Percentiles rank a stretch among this genome's conserved stretches.
Evolutionary conservation across 2,329 filamentous ascomycete genomes (phyloP).

Genomic region (Rachicladosporium sp.): DNA sequence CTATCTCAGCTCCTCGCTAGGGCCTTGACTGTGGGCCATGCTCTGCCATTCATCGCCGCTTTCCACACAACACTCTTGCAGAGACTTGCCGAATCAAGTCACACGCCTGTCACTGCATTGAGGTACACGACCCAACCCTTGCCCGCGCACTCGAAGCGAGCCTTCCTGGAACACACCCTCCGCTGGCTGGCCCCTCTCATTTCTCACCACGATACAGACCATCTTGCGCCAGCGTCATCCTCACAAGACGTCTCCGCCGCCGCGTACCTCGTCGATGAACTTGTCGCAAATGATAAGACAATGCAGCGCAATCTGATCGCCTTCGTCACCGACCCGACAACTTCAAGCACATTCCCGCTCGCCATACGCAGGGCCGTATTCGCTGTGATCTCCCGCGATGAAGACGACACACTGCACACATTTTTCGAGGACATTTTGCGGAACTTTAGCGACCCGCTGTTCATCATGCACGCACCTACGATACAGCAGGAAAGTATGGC

Average conservation of each 20-base stretch:
- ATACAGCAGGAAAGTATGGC: constrained; percentile 80
- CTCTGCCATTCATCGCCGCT: constrained; percentile 16
- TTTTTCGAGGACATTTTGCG: constrained; percentile 57
- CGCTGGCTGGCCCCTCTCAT: constrained; percentile 11
- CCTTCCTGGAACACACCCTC: constrained; percentile 27
- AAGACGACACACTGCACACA: constrained; percentile 29
- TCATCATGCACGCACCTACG: constrained; percentile 73
- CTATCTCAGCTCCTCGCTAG: constrained; percentile 37
- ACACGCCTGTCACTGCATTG: no score
- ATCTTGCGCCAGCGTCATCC: not conserved
- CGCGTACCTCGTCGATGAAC: constrained; percentile 4
- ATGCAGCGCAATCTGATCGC: constrained; percentile 6
- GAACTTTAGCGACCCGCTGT: constrained; percentile 74
- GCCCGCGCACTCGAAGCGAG: constrained; percentile 26
- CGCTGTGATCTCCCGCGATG: constrained; percentile 12
- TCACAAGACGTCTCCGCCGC: constrained; percentile 4
- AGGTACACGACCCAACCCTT: constrained; percentile 1
- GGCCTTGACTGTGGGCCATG: constrained; percentile 59
- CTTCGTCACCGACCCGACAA: constrained; percentile 12
- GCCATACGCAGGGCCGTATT: constrained; percentile 17
- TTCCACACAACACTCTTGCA: constrained; percentile 3
- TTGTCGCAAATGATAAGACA: not conserved
- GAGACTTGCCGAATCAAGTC: no score
- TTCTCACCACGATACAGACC: no score
- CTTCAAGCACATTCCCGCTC: constrained; percentile 11